Base-by-base conservation (phyloP, 108 stramenopile genomes). In the Pseudonitzschia delicatissima region DNA sequence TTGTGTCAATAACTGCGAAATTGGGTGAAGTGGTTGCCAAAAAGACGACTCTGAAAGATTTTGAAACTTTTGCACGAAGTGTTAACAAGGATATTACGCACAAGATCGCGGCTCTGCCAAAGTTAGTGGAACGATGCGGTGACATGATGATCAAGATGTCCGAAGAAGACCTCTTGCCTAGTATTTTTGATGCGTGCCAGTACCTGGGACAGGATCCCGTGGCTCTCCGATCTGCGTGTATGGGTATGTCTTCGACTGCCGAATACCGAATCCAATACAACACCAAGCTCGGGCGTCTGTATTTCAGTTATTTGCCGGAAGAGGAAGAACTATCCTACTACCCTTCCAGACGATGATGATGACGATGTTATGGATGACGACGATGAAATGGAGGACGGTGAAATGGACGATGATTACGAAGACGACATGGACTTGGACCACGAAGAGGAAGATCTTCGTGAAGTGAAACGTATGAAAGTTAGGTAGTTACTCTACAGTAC, bases 191-290 rank as follows among this genome's bases (percentile, higher is more conserved):
- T 35, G 78, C 65, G 42, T 88, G 83, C 17, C 77, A 85, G 55
- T 72, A 78, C 66, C 77, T 78, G 17, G 64, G 70, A 66, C 65
- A 80, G 74, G 78, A 88, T 57, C 79, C 88, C 18, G 80, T 81
- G 18, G 62, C 66, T 34, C 62, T 86, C 8, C 74, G 88, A 6
- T 55, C 62, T 0, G 82, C 81, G 3, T 84, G 82, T 62, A 69
- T 90, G 27, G 62, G 73, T 9, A 60, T 87, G 15, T 67, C 88
- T 25, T 60, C 80, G 5, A 66, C 84, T 36, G 92, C 87, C 9
- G 66, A 61, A 6, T 93, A 80, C 67, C 79, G 92, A 45, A 77
- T 93, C 33, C 88, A 93, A 64, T 82, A 80, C 67, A 73, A 85
- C 29, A 62, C 66, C 17, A 68, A 61, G 11, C 72, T 61, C 15